These are phyloP conservation scores for Candida taoyuanica DNA, from an alignment of 805 yeast species.

Conservation along the genomic window DNA sequence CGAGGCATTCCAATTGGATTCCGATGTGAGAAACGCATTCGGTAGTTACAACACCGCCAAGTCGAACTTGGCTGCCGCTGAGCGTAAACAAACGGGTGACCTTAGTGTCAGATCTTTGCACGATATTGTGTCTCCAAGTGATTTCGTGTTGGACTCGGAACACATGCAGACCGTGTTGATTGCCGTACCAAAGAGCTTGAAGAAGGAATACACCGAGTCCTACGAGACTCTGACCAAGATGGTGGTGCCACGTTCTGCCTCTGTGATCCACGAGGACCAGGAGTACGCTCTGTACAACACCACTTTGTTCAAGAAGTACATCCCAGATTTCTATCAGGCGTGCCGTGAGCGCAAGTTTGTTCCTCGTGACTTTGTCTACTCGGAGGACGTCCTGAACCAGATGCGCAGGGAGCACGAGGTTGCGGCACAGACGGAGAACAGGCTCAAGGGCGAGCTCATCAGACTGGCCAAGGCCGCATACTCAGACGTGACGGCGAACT, in stretches of 20 bases:
- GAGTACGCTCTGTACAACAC: slow-evolving; percentile 74
- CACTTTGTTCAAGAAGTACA: slow-evolving; percentile 79
- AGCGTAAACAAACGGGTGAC: slow-evolving; percentile 91
- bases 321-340: slow-evolving; percentile 59
- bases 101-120: slow-evolving; percentile 86
- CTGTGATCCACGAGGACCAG: slow-evolving; percentile 60
- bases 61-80: slow-evolving; percentile 79
- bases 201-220: slow-evolving; percentile 53
- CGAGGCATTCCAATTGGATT: slow-evolving; percentile 80
- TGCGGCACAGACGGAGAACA: slow-evolving; percentile 70
- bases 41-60: slow-evolving; percentile 76
- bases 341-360: slow-evolving; percentile 85
- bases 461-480: slow-evolving; percentile 88
- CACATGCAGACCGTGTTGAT: slow-evolving; percentile 80
- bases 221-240: slow-evolving; percentile 77
- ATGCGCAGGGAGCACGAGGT: slow-evolving; percentile 74
- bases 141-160: slow-evolving; percentile 82
- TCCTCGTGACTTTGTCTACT: slow-evolving; percentile 88
- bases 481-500: slow-evolving; percentile 74
- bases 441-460: slow-evolving; percentile 68
- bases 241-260: slow-evolving; percentile 91
- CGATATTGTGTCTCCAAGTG: slow-evolving; percentile 76
- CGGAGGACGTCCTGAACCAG: slow-evolving; percentile 67
- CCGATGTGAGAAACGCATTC: slow-evolving; percentile 75
- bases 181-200: slow-evolving; percentile 74